Evolutionary conservation across 176 grass and related monocot genomes (phyloP).

Genomic region (Pontederia paniculata): DNA sequence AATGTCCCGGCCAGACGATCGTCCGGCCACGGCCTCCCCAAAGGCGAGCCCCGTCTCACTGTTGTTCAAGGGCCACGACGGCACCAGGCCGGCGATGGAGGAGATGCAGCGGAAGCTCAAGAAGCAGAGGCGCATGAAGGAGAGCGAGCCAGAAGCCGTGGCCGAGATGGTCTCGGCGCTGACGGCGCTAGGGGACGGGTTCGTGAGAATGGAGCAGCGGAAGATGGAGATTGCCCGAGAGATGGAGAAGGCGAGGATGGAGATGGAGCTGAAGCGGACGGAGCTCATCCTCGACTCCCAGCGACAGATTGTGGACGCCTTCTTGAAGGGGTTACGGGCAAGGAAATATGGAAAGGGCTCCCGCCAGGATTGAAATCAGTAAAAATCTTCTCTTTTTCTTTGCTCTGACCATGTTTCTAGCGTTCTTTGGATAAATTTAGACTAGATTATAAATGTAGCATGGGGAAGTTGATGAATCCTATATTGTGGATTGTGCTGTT

Average conservation of each 20-base stretch:
- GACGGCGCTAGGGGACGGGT: slow-evolving; percentile 49
- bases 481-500: no score
- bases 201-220: slow-evolving; percentile 52
- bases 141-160: slow-evolving; percentile 12
- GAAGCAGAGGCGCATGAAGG: slow-evolving; percentile 19
- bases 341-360: slow-evolving; percentile 51
- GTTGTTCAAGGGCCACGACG: slow-evolving; percentile 17
- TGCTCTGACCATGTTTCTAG: not conserved
- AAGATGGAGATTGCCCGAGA: slow-evolving; percentile 58
- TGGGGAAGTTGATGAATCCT: no score
- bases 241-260: slow-evolving; percentile 63
- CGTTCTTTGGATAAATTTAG: no score
- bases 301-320: slow-evolving; percentile 39
- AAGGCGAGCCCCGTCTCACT: slow-evolving; percentile 15
- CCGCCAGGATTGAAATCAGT: slow-evolving; percentile 30
- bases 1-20: slow-evolving; percentile 10
- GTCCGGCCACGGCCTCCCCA: slow-evolving; percentile 6
- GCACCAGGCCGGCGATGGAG: slow-evolving; percentile 12
- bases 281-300: slow-evolving; percentile 36
- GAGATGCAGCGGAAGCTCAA: slow-evolving; percentile 20
- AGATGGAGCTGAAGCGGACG: slow-evolving; percentile 46
- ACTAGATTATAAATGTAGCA: no score
- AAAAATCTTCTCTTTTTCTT: slow-evolving; percentile 17
- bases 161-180: slow-evolving; percentile 35
- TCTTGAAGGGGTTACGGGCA: slow-evolving; percentile 48